Conservation (phyloP, 352 stramenopile species). For the Phytopythium ostracodes region DNA sequence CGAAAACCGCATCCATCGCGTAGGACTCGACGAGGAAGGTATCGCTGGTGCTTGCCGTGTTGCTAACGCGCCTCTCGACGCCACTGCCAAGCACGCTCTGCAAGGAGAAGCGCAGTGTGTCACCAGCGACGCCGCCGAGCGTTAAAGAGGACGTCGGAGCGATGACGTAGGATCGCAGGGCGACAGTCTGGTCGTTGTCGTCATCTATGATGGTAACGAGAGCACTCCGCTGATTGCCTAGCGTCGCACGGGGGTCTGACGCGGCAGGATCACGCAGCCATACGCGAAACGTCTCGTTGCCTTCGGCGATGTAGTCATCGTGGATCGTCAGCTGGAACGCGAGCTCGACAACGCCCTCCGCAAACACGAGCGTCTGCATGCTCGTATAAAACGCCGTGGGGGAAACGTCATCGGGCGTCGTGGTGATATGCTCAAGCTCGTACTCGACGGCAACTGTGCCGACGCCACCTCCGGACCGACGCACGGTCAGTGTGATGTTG, state of each 20-base stretch:
- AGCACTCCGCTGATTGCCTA: slow-evolving; percentile 62
- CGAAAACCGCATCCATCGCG: slow-evolving; percentile 11
- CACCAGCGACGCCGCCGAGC: slow-evolving; percentile 35
- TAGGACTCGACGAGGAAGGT: slow-evolving; percentile 43
- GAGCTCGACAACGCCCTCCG: slow-evolving; percentile 71
- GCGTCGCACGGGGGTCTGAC: slow-evolving; percentile 15
- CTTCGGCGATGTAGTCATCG: slow-evolving; percentile 79
- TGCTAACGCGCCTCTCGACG: slow-evolving; percentile 2
- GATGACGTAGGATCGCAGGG: slow-evolving; percentile 35
- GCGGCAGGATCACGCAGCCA: slow-evolving; percentile 28
- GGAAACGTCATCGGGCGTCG: slow-evolving; percentile 70
- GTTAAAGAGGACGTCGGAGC: slow-evolving; percentile 18
- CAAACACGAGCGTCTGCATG: slow-evolving; percentile 75
- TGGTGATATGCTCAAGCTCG: slow-evolving; percentile 80
- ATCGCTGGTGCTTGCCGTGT: slow-evolving; percentile 6
- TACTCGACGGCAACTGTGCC: slow-evolving; percentile 75
- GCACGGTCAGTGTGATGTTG: slow-evolving; percentile 81
- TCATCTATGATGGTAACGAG: slow-evolving; percentile 76
- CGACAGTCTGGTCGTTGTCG: slow-evolving; percentile 33
- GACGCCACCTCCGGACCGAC: slow-evolving; percentile 83
- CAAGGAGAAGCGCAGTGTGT: slow-evolving; percentile 43
- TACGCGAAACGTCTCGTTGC: slow-evolving; percentile 67
- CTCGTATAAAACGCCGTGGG: slow-evolving; percentile 87
- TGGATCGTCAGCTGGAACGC: slow-evolving; percentile 91
- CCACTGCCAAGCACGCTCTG: slow-evolving; percentile 50